These are phyloP conservation scores for Isabelozyma rhagii DNA, from an alignment of 805 yeast genomes.

Conservation along the genomic window DNA sequence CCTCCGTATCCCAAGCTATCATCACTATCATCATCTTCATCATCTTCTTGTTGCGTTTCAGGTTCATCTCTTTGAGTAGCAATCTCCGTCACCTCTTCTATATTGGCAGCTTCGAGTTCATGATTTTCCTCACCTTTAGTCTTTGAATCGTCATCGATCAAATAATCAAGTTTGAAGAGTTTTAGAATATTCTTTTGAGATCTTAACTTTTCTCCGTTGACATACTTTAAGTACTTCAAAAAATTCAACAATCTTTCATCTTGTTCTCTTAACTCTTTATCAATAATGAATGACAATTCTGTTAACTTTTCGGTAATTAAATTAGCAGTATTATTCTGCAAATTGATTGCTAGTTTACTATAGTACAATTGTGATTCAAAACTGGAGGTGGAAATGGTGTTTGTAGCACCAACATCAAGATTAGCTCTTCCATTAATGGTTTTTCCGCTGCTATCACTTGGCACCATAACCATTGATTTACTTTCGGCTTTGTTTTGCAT, in stretches of 20 bases:
- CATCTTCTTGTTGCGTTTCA: not conserved
- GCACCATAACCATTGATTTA: not conserved
- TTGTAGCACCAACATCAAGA: not conserved
- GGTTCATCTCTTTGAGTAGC: conserved; percentile 1
- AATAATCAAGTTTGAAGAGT: conserved; percentile 29
- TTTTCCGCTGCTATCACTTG: not conserved
- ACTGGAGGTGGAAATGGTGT: conserved; percentile 16
- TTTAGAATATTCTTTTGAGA: conserved; percentile 26
- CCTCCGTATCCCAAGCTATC: not conserved
- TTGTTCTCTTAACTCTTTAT: conserved; percentile 33
- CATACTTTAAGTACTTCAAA: conserved; percentile 20
- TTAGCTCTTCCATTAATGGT: not conserved
- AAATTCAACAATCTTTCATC: conserved; percentile 30
- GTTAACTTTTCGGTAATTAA: conserved; percentile 36
- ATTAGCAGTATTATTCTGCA: conserved; percentile 31
- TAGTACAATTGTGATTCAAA: conserved; percentile 36
- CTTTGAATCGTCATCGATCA: conserved; percentile 23
- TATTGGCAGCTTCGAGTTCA: not conserved
- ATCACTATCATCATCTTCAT: conserved; percentile 1
- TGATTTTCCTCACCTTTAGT: conserved; percentile 3
- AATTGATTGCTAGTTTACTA: conserved; percentile 31
- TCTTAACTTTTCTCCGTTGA: conserved; percentile 21
- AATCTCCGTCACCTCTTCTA: not conserved
- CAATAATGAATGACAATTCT: conserved; percentile 35
- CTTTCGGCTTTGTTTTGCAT: not conserved